Evolutionary conservation across 2,329 filamentous ascomycete genomes (phyloP).

Genomic region (Cadophora gregata): DNA sequence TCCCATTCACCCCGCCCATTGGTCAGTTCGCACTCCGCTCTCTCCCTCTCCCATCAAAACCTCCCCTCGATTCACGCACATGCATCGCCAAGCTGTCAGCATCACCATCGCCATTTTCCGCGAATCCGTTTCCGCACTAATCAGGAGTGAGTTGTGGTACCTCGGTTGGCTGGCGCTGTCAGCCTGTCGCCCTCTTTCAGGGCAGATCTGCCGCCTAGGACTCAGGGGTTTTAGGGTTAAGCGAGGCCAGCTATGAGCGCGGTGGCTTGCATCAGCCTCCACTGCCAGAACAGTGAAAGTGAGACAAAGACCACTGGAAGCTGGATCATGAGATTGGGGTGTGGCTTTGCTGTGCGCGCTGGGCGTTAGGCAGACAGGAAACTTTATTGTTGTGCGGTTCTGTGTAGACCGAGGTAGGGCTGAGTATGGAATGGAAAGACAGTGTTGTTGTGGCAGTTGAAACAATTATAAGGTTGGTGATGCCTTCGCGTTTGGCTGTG

Average conservation of each 20-base stretch:
- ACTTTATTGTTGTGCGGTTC: too few species aligned
- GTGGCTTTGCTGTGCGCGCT: constrained; percentile 2
- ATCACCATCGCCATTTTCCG: too few species aligned
- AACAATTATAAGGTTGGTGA: not conserved
- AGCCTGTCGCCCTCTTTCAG: not conserved
- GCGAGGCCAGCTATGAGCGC: not conserved
- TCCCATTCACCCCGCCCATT: not conserved
- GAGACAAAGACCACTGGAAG: too few species aligned
- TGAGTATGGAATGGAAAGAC: too few species aligned
- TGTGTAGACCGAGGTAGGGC: too few species aligned
- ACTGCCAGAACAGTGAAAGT: not conserved
- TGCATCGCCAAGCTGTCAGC: constrained; percentile 6
- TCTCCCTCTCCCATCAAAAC: too few species aligned
- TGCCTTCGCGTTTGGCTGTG: not conserved
- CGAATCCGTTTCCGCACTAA: too few species aligned
- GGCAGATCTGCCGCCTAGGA: not conserved
- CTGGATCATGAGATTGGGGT: too few species aligned
- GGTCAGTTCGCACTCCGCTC: not conserved
- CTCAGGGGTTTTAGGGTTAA: not conserved
- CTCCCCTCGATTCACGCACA: too few species aligned
- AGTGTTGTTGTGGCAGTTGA: too few species aligned
- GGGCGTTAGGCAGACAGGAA: constrained; percentile 11
- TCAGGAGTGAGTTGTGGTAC: too few species aligned
- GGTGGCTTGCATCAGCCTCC: constrained; percentile 14
- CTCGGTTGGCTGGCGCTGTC: constrained; percentile 4